Percentiles rank a stretch among this genome's conserved stretches.
Evolutionary conservation across 1,284 basidiomycete species (phyloP).

Genomic region (Exobasidium rhododendri): DNA sequence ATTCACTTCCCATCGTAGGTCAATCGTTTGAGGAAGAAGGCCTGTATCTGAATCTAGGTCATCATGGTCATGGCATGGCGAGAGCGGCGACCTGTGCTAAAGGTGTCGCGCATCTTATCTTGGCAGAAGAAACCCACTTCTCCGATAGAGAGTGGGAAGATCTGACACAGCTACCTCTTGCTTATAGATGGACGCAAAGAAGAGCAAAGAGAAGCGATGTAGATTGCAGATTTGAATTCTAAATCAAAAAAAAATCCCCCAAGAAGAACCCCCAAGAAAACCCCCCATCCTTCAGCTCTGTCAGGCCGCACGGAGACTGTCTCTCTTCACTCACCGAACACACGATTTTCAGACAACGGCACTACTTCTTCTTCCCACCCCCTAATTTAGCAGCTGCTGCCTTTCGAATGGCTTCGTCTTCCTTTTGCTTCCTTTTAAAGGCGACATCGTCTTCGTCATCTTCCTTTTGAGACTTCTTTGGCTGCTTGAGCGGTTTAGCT

Average conservation of each 20-base stretch:
- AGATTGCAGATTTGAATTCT: conserved; percentile 15
- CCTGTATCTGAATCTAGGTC: conserved; percentile 4
- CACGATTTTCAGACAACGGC: too few species aligned
- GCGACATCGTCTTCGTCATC: conserved; percentile 18
- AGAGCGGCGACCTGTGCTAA: conserved; percentile 14
- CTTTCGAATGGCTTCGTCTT: conserved; percentile 18
- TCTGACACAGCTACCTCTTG: neutral
- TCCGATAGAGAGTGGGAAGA: conserved; percentile 10
- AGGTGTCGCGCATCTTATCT: conserved; percentile 14
- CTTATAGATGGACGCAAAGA: conserved; percentile 12
- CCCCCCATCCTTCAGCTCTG: too few species aligned
- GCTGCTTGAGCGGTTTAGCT: conserved; percentile 18
- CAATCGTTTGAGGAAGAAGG: neutral
- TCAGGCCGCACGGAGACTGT: too few species aligned
- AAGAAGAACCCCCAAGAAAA: too few species aligned
- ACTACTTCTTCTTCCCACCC: conserved; percentile 18
- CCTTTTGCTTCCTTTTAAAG: conserved; percentile 21
- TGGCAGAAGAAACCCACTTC: neutral
- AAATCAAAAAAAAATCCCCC: neutral
- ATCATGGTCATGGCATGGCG: conserved; percentile 18
- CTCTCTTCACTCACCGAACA: neutral
- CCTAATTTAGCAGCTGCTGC: conserved; percentile 18
- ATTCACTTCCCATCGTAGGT: conserved; percentile 13
- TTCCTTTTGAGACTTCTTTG: conserved; percentile 20
- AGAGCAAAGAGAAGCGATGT: conserved; percentile 7